Evolutionary conservation across 805 yeast genomes (phyloP).

Genomic region (Wickerhamomyces rabaulensis): DNA sequence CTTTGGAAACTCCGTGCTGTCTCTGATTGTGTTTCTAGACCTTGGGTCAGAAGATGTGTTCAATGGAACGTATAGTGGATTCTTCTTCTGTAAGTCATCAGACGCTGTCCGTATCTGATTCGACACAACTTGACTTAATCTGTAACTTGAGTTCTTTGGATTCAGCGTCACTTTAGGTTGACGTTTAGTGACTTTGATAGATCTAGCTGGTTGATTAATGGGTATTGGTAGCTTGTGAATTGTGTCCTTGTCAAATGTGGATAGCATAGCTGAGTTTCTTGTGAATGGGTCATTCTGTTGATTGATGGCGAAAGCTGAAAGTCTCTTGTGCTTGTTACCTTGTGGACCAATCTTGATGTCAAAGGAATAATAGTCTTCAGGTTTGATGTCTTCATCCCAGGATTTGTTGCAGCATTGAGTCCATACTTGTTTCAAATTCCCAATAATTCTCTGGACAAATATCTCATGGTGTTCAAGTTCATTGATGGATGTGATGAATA

Average conservation of each 20-base stretch:
- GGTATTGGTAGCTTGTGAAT: constrained; percentile 20
- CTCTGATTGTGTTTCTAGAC: constrained; percentile 17
- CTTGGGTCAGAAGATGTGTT: constrained; percentile 12
- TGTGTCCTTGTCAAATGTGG: constrained; percentile 20
- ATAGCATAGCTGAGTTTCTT: constrained; percentile 37
- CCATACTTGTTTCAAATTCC: constrained; percentile 48
- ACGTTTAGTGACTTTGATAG: constrained; percentile 1
- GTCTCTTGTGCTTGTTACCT: constrained; percentile 23
- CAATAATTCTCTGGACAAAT: constrained; percentile 32
- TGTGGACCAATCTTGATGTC: constrained; percentile 25
- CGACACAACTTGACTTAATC: constrained; percentile 9
- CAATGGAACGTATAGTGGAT: constrained; percentile 19
- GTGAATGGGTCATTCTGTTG: constrained; percentile 34
- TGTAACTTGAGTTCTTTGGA: constrained; percentile 22
- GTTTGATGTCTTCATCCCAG: constrained; percentile 28
- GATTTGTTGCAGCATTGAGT: constrained; percentile 27
- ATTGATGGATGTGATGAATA: constrained; percentile 35
- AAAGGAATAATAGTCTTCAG: constrained; percentile 15
- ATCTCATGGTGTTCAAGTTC: constrained; percentile 12
- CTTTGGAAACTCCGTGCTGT: constrained; percentile 37
- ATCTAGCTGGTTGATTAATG: background rate
- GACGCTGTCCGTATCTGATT: constrained; percentile 2
- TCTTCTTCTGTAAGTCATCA: background rate
- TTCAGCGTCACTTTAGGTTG: constrained; percentile 17
- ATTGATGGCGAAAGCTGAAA: constrained; percentile 32